Evolutionary conservation across 2,329 filamentous ascomycete genomes (phyloP), one percentile per base, ranked within the genome.

Genomic region (Ceratocystis destructans): DNA sequence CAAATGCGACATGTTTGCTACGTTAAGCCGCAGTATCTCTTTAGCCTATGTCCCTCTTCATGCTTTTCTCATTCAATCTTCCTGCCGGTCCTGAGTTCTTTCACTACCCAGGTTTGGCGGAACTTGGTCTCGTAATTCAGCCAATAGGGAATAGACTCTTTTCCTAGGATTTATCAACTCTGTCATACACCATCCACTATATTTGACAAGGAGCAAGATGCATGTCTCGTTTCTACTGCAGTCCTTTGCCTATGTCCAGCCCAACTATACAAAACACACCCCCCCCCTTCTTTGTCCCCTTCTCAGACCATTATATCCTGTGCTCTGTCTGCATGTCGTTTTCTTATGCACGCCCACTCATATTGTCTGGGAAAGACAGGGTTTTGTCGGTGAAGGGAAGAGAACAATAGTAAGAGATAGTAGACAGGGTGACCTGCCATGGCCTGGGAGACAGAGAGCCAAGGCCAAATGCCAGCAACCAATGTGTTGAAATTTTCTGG

Each of bases 151-250:
- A 12, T 6, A 37, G 55, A 37, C 28, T 17, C 15, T 59, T 59
- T 17, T 33, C 2, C 12, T 12, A 53, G n/a, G 55, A 8, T 33
- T 59, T 0, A 22, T 53, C 25, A 59, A 59, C 17, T 15, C 55
- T 59, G 55, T 59, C 55, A n/a, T n/a, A 59, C 55, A 33, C 25
- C 25, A 59, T 37, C 17, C 55, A 22, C 6, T 17, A 59, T 17
- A 59, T 59, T 31, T 59, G 55, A 59, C 55, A 59, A 59, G 55
- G 55, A 31, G 15, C 7, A 37, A 31, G 55, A 28, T 59, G 55
- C 7, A 57, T 57, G 53, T 57, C 53, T 57, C 25, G 53, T 57
- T 57, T 57, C 22, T 22, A n/a, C 12, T 59, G 55, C 33, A 20
- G 55, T 31, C 15, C 28, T n/a, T 33, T 59, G 17, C 55, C 37